Evolutionary conservation across 2,329 filamentous ascomycete genomes (phyloP).

Genomic region (Alternaria ethzedia): DNA sequence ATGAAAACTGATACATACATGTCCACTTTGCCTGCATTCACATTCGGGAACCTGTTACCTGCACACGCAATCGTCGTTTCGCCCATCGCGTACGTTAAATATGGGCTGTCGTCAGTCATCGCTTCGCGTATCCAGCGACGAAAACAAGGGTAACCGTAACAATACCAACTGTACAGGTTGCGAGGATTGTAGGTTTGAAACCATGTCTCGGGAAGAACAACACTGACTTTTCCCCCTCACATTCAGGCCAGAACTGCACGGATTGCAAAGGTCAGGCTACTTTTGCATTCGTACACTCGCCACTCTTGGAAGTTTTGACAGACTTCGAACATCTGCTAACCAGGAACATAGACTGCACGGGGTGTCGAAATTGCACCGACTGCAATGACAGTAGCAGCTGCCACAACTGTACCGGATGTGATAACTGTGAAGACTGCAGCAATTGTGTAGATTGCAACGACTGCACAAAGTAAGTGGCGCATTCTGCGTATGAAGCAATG

Average conservation of each 20-base stretch:
- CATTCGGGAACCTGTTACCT: background rate
- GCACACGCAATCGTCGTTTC: background rate
- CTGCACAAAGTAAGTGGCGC: slow-evolving; percentile 1
- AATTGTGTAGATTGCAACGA: slow-evolving; percentile 4
- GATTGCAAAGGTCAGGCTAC: slow-evolving; percentile 6
- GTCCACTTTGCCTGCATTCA: background rate
- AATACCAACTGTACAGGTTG: slow-evolving; percentile 9
- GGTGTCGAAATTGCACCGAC: slow-evolving; percentile 2
- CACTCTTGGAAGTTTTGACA: background rate
- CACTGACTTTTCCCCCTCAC: background rate
- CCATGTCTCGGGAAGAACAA: background rate
- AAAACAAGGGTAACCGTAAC: slow-evolving; percentile 4
- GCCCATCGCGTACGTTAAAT: background rate
- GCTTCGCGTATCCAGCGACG: background rate
- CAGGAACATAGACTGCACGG: background rate
- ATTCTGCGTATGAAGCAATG: background rate
- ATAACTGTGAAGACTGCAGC: background rate
- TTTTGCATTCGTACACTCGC: background rate
- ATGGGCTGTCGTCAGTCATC: slow-evolving; percentile 5
- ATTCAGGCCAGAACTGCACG: slow-evolving; percentile 4
- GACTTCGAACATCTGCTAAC: background rate
- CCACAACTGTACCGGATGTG: slow-evolving; percentile 5
- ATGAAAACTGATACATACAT: background rate
- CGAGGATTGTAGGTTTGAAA: slow-evolving; percentile 3
- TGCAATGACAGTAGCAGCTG: background rate